Evolutionary conservation across 495 filamentous ascomycete genomes (phyloP).

Genomic region (Penicillium maclennaniae): DNA sequence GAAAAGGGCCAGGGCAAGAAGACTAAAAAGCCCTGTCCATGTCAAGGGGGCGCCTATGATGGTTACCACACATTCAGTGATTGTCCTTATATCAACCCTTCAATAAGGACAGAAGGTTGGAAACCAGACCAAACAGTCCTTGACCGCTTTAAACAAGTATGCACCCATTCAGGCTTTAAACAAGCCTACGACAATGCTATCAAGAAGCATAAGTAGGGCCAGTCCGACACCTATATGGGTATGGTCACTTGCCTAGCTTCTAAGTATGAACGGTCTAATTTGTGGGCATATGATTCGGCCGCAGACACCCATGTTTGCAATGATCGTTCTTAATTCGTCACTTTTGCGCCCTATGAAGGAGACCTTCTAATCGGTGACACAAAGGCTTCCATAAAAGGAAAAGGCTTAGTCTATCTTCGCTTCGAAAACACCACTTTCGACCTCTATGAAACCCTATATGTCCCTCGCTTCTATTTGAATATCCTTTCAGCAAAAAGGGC

Average conservation of each 20-base stretch:
- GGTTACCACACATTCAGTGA: neutral
- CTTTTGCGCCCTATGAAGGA: neutral
- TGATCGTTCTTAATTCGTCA: neutral
- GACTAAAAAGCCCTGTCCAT: neutral
- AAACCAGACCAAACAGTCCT: neutral
- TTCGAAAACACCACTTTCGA: neutral
- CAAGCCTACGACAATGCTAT: neutral
- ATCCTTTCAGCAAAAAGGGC: neutral
- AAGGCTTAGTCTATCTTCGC: neutral
- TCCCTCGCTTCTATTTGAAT: neutral
- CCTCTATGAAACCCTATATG: neutral
- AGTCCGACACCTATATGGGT: neutral
- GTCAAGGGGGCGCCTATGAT: neutral
- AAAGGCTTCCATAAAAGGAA: neutral
- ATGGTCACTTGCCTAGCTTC: neutral
- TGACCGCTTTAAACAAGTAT: neutral
- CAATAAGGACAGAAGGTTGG: neutral
- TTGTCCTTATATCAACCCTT: neutral
- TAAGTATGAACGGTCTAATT: neutral
- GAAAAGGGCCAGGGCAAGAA: neutral
- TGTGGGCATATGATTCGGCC: neutral
- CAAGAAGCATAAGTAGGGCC: neutral
- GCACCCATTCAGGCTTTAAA: neutral
- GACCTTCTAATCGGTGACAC: neutral
- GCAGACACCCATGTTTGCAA: neutral